Conservation (phyloP, 805 yeast species). For the Teunomyces atbi region DNA sequence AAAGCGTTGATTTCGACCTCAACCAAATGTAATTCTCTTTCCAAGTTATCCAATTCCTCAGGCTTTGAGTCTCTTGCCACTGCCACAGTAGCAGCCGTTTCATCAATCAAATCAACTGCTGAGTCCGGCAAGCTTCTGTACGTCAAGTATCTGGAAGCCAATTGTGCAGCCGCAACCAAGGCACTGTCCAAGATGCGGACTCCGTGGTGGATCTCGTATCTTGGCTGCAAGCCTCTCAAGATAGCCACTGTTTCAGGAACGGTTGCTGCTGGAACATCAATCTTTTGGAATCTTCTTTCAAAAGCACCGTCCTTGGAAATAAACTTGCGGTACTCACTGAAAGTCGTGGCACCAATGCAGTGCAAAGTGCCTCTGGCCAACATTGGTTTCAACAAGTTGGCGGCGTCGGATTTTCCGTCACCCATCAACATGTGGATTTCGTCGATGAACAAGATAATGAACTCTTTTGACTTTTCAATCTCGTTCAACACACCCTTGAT, state of each 20-base stretch:
- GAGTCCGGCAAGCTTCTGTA: constrained; percentile 96
- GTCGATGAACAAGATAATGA: constrained; percentile 90
- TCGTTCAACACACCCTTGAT: constrained; percentile 94
- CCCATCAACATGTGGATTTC: constrained; percentile 99
- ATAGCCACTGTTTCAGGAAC: constrained; percentile 92
- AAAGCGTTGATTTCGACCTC: constrained; percentile 96
- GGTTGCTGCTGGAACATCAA: constrained; percentile 93
- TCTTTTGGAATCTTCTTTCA: constrained; percentile 96
- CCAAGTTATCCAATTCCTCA: constrained; percentile 90
- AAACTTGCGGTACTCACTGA: constrained; percentile 87
- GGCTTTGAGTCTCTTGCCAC: constrained; percentile 98
- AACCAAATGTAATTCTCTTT: constrained; percentile 84
- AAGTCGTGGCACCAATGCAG: constrained; percentile 98
- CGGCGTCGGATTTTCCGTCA: constrained; percentile 96
- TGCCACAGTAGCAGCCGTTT: constrained; percentile 93
- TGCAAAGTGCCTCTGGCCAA: constrained; percentile 94
- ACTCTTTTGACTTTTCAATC: constrained; percentile 79
- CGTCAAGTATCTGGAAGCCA: constrained; percentile 91
- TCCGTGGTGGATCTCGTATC: constrained; percentile 96
- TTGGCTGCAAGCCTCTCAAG: constrained; percentile 91
- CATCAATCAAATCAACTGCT: constrained; percentile 95
- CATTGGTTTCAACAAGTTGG: constrained; percentile 94
- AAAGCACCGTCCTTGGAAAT: constrained; percentile 98
- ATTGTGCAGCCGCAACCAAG: constrained; percentile 87
- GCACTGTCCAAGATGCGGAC: constrained; percentile 95